Evolutionary conservation across 139 green algal species (phyloP), one percentile per base, ranked within the genome.

Genomic region (Marvania coccoides): DNA sequence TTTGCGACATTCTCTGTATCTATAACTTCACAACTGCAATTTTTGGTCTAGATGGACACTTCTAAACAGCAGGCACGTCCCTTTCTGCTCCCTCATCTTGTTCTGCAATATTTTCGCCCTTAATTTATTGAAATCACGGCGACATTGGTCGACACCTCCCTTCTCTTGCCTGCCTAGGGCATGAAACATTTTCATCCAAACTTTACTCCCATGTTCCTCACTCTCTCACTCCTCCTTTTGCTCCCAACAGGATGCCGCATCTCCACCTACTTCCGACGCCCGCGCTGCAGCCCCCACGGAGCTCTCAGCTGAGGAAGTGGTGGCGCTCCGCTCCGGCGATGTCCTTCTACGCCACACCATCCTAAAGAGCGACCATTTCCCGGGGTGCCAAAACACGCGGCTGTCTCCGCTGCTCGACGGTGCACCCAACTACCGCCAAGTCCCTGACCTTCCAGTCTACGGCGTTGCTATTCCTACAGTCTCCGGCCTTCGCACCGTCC

Each of bases 381-480:
- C 60, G 24, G 89, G 91, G 29, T 97, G 91, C 56, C 91, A 97
- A 58, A 97, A 97, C 75, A 95, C 84, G 47, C 90, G 89, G 71
- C 82, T 97, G 0, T 64, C 75, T 1, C 89, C 90, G 1, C 81
- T 94, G 15, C 24, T 97, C 4, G 87, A 96, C 10, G 91, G 91
- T 3, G 90, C 91, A 0, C 91, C 91, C n/a, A 97, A 97, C 73
- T 97, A 91, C 59, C 80, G 91, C 4, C 81, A 92, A 71, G 80
- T 97, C 8, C 69, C 84, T 36, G 83, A 69, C 28, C 62, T 97
- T 29, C 92, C 88, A 3, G 86, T 98, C 30, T 98, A 92, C 58
- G 92, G 92, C 6, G 86, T 97, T 7, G 92, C 91, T 35, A 95
- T 97, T 48, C 92, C 92, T 5, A 98, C 92, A 13, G 83, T 91